Percentiles rank a stretch among this genome's conserved stretches.
Evolutionary conservation across 2,329 filamentous ascomycete genomes (phyloP).

Genomic region (Colletotrichum cuscutae): DNA sequence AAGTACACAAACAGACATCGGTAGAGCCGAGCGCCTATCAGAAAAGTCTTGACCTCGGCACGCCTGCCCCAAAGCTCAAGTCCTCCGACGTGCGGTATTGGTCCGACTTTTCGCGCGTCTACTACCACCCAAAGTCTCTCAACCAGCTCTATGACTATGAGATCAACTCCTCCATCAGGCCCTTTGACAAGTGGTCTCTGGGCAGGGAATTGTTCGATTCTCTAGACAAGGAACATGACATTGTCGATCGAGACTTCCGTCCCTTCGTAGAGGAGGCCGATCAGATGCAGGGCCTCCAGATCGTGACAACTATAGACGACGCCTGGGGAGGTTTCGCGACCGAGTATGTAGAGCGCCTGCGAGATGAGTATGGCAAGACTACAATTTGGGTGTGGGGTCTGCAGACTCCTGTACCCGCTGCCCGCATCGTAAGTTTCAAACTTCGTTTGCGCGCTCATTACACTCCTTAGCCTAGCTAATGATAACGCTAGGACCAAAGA

Average conservation of each 20-base stretch:
- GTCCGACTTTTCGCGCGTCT: constrained; percentile 96
- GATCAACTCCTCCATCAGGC: constrained; percentile 80
- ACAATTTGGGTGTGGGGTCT: constrained; percentile 89
- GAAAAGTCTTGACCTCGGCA: constrained; percentile 78
- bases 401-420: constrained; percentile 64
- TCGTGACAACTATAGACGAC: constrained; percentile 78
- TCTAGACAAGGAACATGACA: constrained; percentile 82
- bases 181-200: constrained; percentile 80
- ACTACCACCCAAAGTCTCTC: constrained; percentile 88
- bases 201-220: constrained; percentile 80
- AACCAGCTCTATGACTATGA: constrained; percentile 90
- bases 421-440: constrained; percentile 12
- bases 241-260: constrained; percentile 90
- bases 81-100: constrained; percentile 86
- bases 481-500: constrained; percentile 60
- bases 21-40: constrained; percentile 83
- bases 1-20: constrained; percentile 74
- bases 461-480: not conserved
- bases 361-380: constrained; percentile 92
- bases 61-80: constrained; percentile 70
- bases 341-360: constrained; percentile 78
- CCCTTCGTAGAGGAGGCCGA: constrained; percentile 94
- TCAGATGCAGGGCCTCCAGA: constrained; percentile 87
- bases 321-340: constrained; percentile 84
- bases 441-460: not conserved